Evolutionary conservation across 306 rosid species (phyloP).

Genomic region (Inga leiocalycina): DNA sequence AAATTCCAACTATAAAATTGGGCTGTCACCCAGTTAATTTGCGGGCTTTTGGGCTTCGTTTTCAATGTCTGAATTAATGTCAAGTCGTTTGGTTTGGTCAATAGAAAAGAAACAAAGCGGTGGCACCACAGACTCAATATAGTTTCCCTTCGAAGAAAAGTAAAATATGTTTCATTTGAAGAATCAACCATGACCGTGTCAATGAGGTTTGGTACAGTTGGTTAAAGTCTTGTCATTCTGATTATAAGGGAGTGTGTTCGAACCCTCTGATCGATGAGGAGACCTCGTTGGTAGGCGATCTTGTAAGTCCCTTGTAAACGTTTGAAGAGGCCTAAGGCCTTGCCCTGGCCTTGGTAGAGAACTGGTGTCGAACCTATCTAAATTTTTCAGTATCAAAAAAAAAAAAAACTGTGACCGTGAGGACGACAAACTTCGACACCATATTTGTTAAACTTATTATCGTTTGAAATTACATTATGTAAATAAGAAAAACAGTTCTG

Average conservation of each 20-base stretch:
- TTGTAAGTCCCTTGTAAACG: too few relatives aligned
- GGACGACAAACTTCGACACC: background rate
- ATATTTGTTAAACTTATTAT: background rate
- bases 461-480: background rate
- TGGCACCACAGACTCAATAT: background rate
- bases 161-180: background rate
- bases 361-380: too few relatives aligned
- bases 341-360: too few relatives aligned
- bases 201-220: accelerated
- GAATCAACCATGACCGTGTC: background rate
- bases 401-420: background rate
- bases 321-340: too few relatives aligned
- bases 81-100: background rate
- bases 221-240: too few relatives aligned
- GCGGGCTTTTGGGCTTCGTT: background rate
- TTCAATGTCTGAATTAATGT: background rate
- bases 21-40: background rate
- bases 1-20: background rate
- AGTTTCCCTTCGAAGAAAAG: background rate
- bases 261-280: too few relatives aligned
- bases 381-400: too few relatives aligned
- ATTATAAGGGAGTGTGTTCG: too few relatives aligned
- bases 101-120: background rate
- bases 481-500: background rate
- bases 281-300: too few relatives aligned